A percentile compares a stretch with the other conserved stretches of the same genome.
These are phyloP conservation scores for Barnettozyma hawaiiensis DNA, from an alignment of 1,139 yeast genomes.

Conservation along the genomic window DNA sequence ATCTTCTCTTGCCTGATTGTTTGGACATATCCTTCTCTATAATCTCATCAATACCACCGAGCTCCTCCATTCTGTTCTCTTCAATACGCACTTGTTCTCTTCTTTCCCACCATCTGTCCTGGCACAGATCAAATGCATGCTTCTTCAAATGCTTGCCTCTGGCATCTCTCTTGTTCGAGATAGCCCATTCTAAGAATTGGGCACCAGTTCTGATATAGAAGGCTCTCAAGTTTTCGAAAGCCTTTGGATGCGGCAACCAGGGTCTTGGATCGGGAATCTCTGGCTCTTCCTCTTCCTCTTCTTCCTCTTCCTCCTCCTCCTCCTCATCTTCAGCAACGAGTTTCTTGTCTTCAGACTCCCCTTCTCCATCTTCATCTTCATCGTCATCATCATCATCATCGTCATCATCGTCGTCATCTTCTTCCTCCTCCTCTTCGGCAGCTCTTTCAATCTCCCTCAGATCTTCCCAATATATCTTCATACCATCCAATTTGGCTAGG, in stretches of 20 bases:
- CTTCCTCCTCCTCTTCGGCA: conserved; percentile 48
- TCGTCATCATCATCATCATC: conserved; percentile 55
- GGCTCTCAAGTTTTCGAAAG: conserved; percentile 80
- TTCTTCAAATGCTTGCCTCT: conserved; percentile 88
- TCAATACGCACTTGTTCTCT: conserved; percentile 85
- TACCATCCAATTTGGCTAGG: conserved; percentile 81
- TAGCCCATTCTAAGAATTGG: conserved; percentile 87
- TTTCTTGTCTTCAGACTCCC: conserved; percentile 43
- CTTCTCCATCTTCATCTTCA: conserved; percentile 41
- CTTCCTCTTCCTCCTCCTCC: conserved; percentile 51
- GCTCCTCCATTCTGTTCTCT: conserved; percentile 83
- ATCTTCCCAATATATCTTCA: conserved; percentile 88
- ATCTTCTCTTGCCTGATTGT: conserved; percentile 32
- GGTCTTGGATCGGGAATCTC: conserved; percentile 89
- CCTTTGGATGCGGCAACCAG: conserved; percentile 95
- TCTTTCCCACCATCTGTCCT: conserved; percentile 98
- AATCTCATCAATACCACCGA: conserved; percentile 89
- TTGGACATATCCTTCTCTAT: conserved; percentile 69
- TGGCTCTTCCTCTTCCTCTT: conserved; percentile 52
- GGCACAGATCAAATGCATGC: conserved; percentile 85
- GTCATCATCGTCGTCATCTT: conserved; percentile 61
- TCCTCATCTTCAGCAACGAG: conserved; percentile 43
- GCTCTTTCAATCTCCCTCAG: conserved; percentile 56
- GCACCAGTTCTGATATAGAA: conserved; percentile 87
- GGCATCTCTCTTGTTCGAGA: conserved; percentile 76